These are phyloP conservation scores for Anthostomella pinea DNA, from an alignment of 2,329 filamentous ascomycete genomes.

Conservation along the genomic window DNA sequence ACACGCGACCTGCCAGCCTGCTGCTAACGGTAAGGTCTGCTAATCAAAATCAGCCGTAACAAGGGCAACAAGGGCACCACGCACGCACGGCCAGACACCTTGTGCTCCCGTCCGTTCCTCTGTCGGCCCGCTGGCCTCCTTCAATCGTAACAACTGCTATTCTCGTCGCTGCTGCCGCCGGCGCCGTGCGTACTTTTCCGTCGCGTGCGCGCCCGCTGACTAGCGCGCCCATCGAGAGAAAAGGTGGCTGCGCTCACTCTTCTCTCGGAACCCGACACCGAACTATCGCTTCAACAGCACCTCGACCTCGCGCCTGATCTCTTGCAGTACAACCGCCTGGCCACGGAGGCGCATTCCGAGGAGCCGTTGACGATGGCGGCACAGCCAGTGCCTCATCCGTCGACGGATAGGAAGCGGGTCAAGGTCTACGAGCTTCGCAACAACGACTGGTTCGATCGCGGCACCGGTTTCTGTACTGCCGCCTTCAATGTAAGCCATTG, in stretches of 20 bases:
- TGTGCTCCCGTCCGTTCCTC: constrained; percentile 10
- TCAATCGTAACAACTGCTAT: too few species aligned
- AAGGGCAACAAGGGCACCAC: constrained; percentile 10
- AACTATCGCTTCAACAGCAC: constrained; percentile 60
- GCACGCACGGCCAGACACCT: constrained; percentile 9
- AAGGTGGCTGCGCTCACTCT: constrained; percentile 57
- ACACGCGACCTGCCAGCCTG: too few species aligned
- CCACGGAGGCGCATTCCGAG: constrained; percentile 53
- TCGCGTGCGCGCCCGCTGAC: constrained; percentile 32
- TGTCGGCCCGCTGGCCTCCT: neutral
- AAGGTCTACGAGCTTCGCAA: constrained; percentile 99
- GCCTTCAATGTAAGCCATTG: constrained; percentile 62
- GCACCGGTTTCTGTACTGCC: constrained; percentile 91
- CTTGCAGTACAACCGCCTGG: constrained; percentile 47
- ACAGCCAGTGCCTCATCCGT: constrained; percentile 67
- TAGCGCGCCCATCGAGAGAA: constrained; percentile 33
- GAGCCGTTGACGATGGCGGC: constrained; percentile 64
- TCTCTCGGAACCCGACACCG: constrained; percentile 51
- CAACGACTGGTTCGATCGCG: constrained; percentile 98
- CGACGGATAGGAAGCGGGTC: constrained; percentile 72
- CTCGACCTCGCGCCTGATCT: constrained; percentile 55
- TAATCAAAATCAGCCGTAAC: too few species aligned
- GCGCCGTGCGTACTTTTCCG: constrained; percentile 5
- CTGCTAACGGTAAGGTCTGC: too few species aligned
- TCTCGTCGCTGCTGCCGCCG: too few species aligned